Conservation (phyloP, 2,329 filamentous ascomycete genomes). For the Cyclaneusma minus region DNA sequence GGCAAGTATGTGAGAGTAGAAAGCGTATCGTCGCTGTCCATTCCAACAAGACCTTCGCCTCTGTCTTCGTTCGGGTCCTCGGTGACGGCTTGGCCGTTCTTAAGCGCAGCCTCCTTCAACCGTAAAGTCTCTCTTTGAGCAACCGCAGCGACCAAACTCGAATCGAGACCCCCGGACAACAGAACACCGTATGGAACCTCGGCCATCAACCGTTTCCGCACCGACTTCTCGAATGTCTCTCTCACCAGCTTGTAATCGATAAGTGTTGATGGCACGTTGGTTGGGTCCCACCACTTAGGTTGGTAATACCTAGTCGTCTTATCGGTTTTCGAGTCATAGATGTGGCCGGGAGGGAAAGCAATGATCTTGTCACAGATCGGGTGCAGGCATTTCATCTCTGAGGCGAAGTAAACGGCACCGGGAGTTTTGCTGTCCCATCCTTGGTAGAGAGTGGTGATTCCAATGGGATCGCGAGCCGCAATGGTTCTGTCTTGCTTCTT, state of each 20-base stretch:
- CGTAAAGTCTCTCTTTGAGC: constrained; percentile 83
- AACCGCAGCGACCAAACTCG: constrained; percentile 86
- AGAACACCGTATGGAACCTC: constrained; percentile 96
- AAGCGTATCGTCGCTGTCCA: constrained; percentile 82
- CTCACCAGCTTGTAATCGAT: constrained; percentile 74
- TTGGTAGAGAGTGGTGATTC: constrained; percentile 94
- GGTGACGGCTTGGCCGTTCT: constrained; percentile 24
- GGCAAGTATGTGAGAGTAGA: constrained; percentile 83
- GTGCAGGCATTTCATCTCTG: constrained; percentile 86
- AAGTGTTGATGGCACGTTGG: constrained; percentile 61
- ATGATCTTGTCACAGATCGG: constrained; percentile 91
- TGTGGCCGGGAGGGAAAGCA: constrained; percentile 84
- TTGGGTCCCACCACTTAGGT: constrained; percentile 81
- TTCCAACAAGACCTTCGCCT: constrained; percentile 70
- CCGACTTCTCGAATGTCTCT: constrained; percentile 72
- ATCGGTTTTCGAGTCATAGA: constrained; percentile 90
- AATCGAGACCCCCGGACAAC: constrained; percentile 89
- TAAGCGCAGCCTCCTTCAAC: constrained; percentile 48
- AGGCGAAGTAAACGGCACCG: constrained; percentile 84
- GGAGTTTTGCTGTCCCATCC: constrained; percentile 76
- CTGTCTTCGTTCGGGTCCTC: constrained; percentile 35
- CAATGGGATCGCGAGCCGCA: constrained; percentile 90
- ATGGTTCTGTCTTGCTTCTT: constrained; percentile 85
- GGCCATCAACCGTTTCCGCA: constrained; percentile 94
- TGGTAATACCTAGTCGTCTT: constrained; percentile 77